These are phyloP conservation scores for baker's yeast (Saccharomyces cerevisiae) DNA, from an alignment of 805 yeast species.

Conservation along the genomic window DNA sequence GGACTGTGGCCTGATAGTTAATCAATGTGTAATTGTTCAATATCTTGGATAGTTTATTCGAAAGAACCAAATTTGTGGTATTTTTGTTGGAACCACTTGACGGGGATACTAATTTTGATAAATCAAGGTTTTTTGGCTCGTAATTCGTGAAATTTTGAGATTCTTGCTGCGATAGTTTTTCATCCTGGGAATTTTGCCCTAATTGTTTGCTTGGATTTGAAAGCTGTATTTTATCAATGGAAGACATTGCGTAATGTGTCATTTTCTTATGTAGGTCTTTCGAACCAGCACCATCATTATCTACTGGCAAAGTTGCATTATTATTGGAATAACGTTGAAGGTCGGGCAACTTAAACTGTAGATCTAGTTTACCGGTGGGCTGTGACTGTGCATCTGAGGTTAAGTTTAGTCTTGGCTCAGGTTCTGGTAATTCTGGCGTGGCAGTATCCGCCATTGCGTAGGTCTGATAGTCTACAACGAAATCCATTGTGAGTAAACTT, in stretches of 20 bases:
- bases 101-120: background rate
- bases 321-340: background rate
- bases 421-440: constrained; percentile 25
- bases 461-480: constrained; percentile 39
- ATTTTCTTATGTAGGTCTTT: constrained; percentile 14
- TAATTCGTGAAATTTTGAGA: constrained; percentile 1
- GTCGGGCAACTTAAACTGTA: constrained; percentile 9
- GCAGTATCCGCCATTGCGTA: constrained; percentile 29
- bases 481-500: constrained; percentile 29
- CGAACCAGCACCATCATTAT: background rate
- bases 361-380: background rate
- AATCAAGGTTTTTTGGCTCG: background rate
- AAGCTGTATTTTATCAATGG: constrained; percentile 6
- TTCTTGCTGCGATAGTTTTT: background rate
- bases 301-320: background rate
- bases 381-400: background rate
- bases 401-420: constrained; percentile 22
- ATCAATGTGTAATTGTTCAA: constrained; percentile 25
- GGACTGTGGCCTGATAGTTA: constrained; percentile 26
- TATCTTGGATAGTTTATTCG: constrained; percentile 30
- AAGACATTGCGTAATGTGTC: constrained; percentile 14
- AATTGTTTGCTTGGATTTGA: background rate
- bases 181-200: constrained; percentile 1
- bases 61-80: constrained; percentile 21
- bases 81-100: constrained; percentile 5